Conservation (phyloP, 2,329 filamentous ascomycete genomes). For the Cercospora citrullina region DNA sequence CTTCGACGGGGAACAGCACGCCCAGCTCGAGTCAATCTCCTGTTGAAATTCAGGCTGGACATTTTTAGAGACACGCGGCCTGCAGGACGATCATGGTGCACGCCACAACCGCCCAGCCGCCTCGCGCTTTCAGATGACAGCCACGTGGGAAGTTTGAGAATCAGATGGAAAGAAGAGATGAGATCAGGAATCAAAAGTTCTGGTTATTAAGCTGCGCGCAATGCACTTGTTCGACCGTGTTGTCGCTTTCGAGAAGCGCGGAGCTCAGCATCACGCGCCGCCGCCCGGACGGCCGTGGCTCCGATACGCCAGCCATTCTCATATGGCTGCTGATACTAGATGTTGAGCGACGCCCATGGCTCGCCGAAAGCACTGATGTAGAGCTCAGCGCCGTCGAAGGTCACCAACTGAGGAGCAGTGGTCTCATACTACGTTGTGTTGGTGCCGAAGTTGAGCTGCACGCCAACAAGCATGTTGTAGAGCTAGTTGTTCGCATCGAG, state of each 20-base stretch:
- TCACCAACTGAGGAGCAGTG: conserved; percentile 22
- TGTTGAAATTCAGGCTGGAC: neutral
- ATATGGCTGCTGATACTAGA: neutral
- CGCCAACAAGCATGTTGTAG: conserved; percentile 42
- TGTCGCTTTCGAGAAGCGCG: neutral
- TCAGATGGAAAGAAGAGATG: neutral
- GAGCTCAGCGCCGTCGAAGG: conserved; percentile 8
- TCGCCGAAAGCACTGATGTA: neutral
- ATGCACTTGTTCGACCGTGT: neutral
- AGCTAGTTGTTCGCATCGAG: conserved; percentile 3
- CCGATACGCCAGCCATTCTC: neutral
- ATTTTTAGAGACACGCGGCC: conserved; percentile 4
- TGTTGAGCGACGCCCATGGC: conserved; percentile 1
- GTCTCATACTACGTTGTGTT: conserved; percentile 19
- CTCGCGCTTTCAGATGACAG: neutral
- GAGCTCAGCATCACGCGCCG: conserved; percentile 20
- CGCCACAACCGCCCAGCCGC: neutral
- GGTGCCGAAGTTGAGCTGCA: conserved; percentile 50
- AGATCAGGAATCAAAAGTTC: neutral
- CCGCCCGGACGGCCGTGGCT: conserved; percentile 22
- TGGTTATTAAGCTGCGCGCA: neutral
- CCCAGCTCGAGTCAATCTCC: neutral
- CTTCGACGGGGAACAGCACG: neutral
- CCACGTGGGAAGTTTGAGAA: neutral
- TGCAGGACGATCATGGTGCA: neutral